phyloP scores from a whole-genome alignment of 2,329 filamentous ascomycete genomes.

The Sporothrix inflata region DNA sequence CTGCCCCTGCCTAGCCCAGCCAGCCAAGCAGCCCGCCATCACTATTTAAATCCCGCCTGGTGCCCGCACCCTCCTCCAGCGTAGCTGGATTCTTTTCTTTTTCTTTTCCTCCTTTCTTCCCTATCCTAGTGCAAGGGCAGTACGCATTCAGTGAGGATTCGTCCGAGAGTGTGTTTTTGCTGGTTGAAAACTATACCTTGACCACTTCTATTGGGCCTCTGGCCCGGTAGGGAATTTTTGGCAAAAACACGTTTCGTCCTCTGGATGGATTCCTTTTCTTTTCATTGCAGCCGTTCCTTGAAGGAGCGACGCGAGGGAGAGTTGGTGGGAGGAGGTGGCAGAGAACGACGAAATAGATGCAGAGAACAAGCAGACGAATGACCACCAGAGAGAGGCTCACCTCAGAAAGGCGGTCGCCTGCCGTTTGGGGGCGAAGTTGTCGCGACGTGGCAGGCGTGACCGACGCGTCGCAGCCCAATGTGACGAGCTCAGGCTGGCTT shows the following conservation, averaged over 20 bases:
- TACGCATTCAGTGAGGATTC: constrained; percentile 79
- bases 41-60: constrained; percentile 33
- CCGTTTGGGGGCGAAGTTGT: not conserved
- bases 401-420: too few species aligned
- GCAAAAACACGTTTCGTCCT: constrained; percentile 40
- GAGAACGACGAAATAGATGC: too few species aligned
- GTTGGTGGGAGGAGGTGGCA: constrained; percentile 9
- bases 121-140: constrained; percentile 73
- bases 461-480: constrained; percentile 19
- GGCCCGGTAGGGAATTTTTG: constrained; percentile 81
- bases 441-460: constrained; percentile 11
- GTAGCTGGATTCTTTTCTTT: constrained; percentile 13
- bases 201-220: constrained; percentile 72
- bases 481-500: not conserved
- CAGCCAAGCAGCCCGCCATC: not conserved
- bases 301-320: constrained; percentile 57
- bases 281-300: constrained; percentile 54
- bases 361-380: too few species aligned
- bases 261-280: constrained; percentile 36
- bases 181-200: constrained; percentile 87
- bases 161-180: constrained; percentile 87
- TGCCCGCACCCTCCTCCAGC: constrained; percentile 20
- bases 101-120: constrained; percentile 48
- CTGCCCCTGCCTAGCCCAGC: constrained; percentile 2
- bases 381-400: too few species aligned